These are phyloP conservation scores for Ogataea ramenticola DNA, from an alignment of 805 yeast genomes.

Conservation along the genomic window DNA sequence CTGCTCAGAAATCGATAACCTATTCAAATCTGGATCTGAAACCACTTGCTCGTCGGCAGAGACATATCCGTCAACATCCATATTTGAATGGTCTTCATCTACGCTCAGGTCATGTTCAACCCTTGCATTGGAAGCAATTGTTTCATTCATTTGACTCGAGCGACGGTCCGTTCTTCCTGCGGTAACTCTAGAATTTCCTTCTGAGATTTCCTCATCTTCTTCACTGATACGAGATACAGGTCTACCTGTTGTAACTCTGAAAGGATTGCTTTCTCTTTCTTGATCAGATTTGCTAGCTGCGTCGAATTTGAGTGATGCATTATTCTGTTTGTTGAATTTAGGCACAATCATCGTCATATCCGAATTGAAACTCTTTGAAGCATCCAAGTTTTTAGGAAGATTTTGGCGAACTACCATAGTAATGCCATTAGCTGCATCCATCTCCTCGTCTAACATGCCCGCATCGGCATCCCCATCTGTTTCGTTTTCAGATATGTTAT, in stretches of 20 bases:
- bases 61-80: constrained; percentile 8
- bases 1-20: neutral
- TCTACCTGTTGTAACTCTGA: constrained; percentile 16
- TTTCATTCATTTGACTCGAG: too few species aligned
- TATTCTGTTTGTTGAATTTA: constrained; percentile 7
- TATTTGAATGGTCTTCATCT: constrained; percentile 3
- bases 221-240: constrained; percentile 4
- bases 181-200: too few species aligned
- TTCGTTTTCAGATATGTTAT: neutral
- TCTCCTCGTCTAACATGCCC: constrained; percentile 2
- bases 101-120: neutral
- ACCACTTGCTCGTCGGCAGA: constrained; percentile 3
- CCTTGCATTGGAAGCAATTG: neutral
- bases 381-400: neutral
- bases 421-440: constrained; percentile 17
- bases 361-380: constrained; percentile 9
- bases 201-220: constrained; percentile 3
- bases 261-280: constrained; percentile 1
- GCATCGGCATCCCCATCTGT: neutral
- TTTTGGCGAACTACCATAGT: constrained; percentile 16
- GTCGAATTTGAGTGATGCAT: constrained; percentile 1
- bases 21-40: constrained; percentile 4
- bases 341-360: constrained; percentile 35
- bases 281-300: constrained; percentile 1
- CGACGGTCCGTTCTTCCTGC: too few species aligned